A percentile compares a stretch with the other conserved stretches of the same genome.
These are phyloP conservation scores for Exophiala xenobiotica DNA, from an alignment of 2,329 filamentous ascomycete species.

Conservation along the genomic window DNA sequence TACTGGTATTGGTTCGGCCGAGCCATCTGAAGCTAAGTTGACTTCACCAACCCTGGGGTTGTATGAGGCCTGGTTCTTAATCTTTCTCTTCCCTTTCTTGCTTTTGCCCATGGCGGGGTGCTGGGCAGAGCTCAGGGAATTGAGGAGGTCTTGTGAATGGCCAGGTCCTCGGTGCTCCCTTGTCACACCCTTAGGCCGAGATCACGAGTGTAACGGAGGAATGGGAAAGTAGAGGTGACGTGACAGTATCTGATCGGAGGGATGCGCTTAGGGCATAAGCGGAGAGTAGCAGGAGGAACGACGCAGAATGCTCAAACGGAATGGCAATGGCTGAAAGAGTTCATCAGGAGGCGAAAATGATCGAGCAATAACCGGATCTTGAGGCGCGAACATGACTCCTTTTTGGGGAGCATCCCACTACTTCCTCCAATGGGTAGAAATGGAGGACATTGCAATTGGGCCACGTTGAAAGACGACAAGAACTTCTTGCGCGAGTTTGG, in stretches of 20 bases:
- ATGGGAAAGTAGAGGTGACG: conserved; percentile 24
- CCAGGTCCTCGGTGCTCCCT: conserved; percentile 9
- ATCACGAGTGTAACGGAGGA: conserved; percentile 21
- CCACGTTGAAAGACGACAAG: conserved; percentile 23
- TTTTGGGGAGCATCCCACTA: conserved; percentile 14
- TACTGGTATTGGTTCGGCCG: conserved; percentile 38
- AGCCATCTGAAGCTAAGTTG: conserved; percentile 39
- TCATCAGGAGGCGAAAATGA: conserved; percentile 11
- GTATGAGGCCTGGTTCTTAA: conserved; percentile 35
- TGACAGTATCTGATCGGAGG: conserved; percentile 21
- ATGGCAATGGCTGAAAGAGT: conserved; percentile 17
- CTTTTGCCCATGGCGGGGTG: conserved; percentile 39
- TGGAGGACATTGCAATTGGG: conserved; percentile 21
- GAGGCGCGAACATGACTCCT: conserved; percentile 11
- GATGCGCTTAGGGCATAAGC: conserved; percentile 9
- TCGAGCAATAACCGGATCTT: conserved; percentile 15
- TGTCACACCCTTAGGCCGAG: conserved; percentile 20
- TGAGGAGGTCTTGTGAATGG: conserved; percentile 4
- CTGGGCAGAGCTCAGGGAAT: not conserved
- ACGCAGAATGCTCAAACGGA: conserved; percentile 5
- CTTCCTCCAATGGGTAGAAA: conserved; percentile 9
- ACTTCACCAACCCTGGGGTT: conserved; percentile 33
- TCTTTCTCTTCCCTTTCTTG: conserved; percentile 38
- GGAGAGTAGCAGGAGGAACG: not conserved
- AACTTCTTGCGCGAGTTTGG: conserved; percentile 10